Evolutionary conservation across 2,329 filamentous ascomycete genomes (phyloP), one percentile per base, ranked within the genome.

Genomic region (Aureobasidium sp.): DNA sequence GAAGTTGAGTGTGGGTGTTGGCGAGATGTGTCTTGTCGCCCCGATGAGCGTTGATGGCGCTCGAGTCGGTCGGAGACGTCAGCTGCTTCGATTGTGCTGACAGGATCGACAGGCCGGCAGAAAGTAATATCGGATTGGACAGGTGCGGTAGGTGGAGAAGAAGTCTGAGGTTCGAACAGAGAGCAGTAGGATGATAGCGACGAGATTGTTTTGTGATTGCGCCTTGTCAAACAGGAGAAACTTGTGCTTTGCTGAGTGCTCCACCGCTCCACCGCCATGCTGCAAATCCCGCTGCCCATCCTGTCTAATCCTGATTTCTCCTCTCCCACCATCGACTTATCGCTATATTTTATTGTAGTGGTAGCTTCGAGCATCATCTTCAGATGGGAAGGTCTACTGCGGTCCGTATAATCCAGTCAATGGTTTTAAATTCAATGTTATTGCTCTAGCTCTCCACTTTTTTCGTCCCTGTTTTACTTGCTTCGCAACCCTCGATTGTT

Each of bases 221-320:
- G 37, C 24, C 51, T 55, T 43, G 51, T 55, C 51, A 55, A 55
- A 55, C 51, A 55, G 51, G 51, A 41, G 36, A 55, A 55, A 48
- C 13, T 48, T 32, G 46, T 48, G 46, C 26, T 53, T 34, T 37
- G 26, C 20, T 10, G 7, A 7, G 2, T 10, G 24, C 27, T 57
- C 52, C 34, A 26, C 36, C 26, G 39, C 39, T 34, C 52, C 52
- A 43, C 34, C 32, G 9, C 32, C 29, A 5, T 27, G 41, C 24
- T 41, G 24, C 51, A 41, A 27, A 43, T 29, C 37, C 17, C 12
- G 20, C 36, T 9, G 39, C 52, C 27, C 17, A 44, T 39, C 52
- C 34, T 39, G 20, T 20, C 20, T 20, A 20, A 24, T 6, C 13
- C 39, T n/a, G 26, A 15, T 15, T 34, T 56, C 52, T 24, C 27